Percentiles rank a stretch among this genome's conserved stretches.
These are phyloP conservation scores for Paraphoma sp. DNA, from an alignment of 2,329 filamentous ascomycete species.

Conservation along the genomic window DNA sequence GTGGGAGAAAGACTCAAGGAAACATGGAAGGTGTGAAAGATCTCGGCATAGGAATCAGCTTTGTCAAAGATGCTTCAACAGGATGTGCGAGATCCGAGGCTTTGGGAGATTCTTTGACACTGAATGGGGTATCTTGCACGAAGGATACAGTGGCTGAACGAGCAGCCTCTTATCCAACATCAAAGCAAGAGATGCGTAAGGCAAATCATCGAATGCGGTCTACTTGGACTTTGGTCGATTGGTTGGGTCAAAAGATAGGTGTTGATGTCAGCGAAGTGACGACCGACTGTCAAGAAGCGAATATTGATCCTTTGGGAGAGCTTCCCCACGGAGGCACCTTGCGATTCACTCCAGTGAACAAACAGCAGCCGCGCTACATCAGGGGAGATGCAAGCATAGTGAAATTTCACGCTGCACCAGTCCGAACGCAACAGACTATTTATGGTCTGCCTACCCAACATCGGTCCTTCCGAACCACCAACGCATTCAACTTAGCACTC, in stretches of 20 bases:
- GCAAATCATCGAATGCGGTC: not conserved
- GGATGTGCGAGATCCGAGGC: slow-evolving; percentile 31
- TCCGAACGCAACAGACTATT: too few relatives aligned
- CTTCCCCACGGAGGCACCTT: too few relatives aligned
- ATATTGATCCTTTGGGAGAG: too few relatives aligned
- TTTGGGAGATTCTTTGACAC: slow-evolving; percentile 30
- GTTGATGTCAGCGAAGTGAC: too few relatives aligned
- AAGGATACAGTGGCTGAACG: not conserved
- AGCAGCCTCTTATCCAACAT: not conserved
- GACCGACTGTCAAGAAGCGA: too few relatives aligned
- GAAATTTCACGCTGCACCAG: not conserved
- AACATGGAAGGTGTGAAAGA: slow-evolving; percentile 27
- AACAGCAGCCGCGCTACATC: too few relatives aligned
- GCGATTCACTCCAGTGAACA: too few relatives aligned
- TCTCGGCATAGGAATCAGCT: slow-evolving; percentile 22
- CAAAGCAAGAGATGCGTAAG: not conserved
- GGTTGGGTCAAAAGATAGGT: too few relatives aligned
- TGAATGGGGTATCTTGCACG: not conserved
- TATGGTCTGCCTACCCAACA: too few relatives aligned
- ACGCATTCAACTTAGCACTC: too few relatives aligned
- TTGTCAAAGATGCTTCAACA: slow-evolving; percentile 30
- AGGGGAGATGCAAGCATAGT: not conserved
- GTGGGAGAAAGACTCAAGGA: slow-evolving; percentile 31
- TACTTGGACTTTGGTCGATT: too few relatives aligned
- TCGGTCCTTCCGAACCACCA: too few relatives aligned